Conservation (phyloP, 2,329 filamentous ascomycete species). For the Fusarium neocosmosporiellum region DNA sequence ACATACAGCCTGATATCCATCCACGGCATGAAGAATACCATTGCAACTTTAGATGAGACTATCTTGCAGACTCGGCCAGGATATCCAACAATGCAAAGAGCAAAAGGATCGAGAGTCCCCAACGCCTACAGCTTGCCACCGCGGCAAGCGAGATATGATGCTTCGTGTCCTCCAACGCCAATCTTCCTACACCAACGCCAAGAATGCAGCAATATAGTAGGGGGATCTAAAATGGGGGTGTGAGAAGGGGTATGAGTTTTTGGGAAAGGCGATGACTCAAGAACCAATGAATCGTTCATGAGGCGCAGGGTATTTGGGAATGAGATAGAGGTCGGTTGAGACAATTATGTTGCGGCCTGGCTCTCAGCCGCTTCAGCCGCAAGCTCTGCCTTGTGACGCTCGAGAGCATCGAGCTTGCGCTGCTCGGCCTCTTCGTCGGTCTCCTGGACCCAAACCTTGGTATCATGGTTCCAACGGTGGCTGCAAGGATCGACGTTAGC, state of each 20-base stretch:
- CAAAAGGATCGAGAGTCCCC: not conserved
- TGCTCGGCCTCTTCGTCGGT: conserved; percentile 42
- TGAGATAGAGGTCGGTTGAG: not conserved
- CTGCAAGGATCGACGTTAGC: conserved; percentile 51
- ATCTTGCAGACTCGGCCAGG: conserved; percentile 11
- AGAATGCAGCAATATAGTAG: conserved; percentile 6
- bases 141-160: conserved; percentile 6
- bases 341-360: not conserved
- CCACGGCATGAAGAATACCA: not conserved
- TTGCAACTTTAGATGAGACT: not conserved
- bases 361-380: conserved; percentile 16
- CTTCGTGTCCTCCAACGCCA: conserved; percentile 26
- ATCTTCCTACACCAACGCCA: conserved; percentile 29
- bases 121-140: conserved; percentile 14
- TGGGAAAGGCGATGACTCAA: conserved; percentile 20
- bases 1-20: not conserved
- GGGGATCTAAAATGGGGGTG: not conserved
- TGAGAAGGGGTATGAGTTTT: conserved; percentile 7
- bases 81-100: conserved; percentile 14
- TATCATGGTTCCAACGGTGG: conserved; percentile 68
- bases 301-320: not conserved
- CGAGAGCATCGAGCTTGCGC: conserved; percentile 38
- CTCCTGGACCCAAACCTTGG: conserved; percentile 69
- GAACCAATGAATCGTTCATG: not conserved
- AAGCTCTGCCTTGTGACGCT: conserved; percentile 43